Evolutionary conservation across 208 protist genomes (phyloP), one percentile per base, ranked within the genome.

Genomic region (Plasmodiophora brassicae): DNA sequence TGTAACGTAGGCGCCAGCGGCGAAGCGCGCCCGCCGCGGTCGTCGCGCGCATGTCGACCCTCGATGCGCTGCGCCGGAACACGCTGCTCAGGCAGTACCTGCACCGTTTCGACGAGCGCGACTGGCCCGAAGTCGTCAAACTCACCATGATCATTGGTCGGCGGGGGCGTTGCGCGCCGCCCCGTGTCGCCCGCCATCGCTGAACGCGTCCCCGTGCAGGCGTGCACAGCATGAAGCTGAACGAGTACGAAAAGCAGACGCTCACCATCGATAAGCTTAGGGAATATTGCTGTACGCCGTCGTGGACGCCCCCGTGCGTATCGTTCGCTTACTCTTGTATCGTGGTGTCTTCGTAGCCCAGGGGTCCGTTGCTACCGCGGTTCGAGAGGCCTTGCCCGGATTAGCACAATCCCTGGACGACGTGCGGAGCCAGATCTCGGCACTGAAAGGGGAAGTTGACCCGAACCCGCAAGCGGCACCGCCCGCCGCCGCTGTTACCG

Each of bases 301-400:
- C n/a, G n/a, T n/a, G n/a, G n/a, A n/a, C n/a, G n/a, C n/a, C n/a
- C n/a, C n/a, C n/a, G n/a, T n/a, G n/a, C n/a, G n/a, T n/a, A n/a
- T n/a, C n/a, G n/a, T n/a, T n/a, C n/a, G n/a, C n/a, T n/a, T n/a
- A n/a, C n/a, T n/a, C n/a, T n/a, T n/a, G n/a, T n/a, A n/a, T n/a
- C n/a, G n/a, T n/a, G n/a, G n/a, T n/a, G n/a, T n/a, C n/a, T 78
- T 78, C 20, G 5, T 78, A 78, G 65, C 65, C n/a, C 65, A 78
- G n/a, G 65, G 14, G 20, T 38, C 65, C 20, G n/a, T 38, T 5
- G 5, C n/a, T 78, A 32, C n/a, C 5, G 41, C 32, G 32, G 41
- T 78, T 5, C 5, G 41, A 14, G 65, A 78, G n/a, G n/a, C 65
- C 20, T 78, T 78, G n/a, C 65, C 65, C 41, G n/a, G 14, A 38